Conservation (phyloP, 192 early-diverging fungal species). For the Paraglomus occultum region DNA sequence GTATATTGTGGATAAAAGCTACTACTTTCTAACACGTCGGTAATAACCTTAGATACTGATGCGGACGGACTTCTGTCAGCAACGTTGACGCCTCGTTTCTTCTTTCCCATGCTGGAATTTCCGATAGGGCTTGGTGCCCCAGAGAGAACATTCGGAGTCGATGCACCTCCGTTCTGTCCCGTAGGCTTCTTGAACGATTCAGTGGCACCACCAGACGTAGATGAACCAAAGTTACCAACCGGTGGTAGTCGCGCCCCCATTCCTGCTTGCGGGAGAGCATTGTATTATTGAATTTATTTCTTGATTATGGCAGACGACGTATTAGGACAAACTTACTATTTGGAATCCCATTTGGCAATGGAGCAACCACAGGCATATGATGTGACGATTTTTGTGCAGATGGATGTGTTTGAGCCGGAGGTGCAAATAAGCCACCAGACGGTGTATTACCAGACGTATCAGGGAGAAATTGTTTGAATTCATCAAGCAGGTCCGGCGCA, state of each 20-base stretch:
- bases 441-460: constrained; percentile 69
- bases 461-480: constrained; percentile 98
- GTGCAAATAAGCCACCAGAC: constrained; percentile 41
- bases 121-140: background rate
- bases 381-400: constrained; percentile 35
- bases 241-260: constrained; percentile 48
- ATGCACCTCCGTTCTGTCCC: background rate
- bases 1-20: too few relatives aligned
- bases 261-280: constrained; percentile 18
- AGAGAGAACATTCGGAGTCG: background rate
- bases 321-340: constrained; percentile 28
- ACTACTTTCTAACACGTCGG: background rate
- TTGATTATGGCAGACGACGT: constrained; percentile 19
- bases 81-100: constrained; percentile 24
- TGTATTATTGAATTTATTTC: constrained; percentile 35
- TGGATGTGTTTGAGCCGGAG: constrained; percentile 39
- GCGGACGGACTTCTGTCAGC: constrained; percentile 5
- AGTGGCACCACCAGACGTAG: constrained; percentile 17
- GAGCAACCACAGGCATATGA: constrained; percentile 41
- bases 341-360: constrained; percentile 50
- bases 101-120: constrained; percentile 10
- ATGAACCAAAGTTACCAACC: constrained; percentile 55
- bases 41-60: constrained; percentile 14
- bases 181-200: constrained; percentile 20
- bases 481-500: constrained; percentile 88